Base-by-base conservation (phyloP, 164 flowering plant genomes). In the Litsea cubeba region DNA sequence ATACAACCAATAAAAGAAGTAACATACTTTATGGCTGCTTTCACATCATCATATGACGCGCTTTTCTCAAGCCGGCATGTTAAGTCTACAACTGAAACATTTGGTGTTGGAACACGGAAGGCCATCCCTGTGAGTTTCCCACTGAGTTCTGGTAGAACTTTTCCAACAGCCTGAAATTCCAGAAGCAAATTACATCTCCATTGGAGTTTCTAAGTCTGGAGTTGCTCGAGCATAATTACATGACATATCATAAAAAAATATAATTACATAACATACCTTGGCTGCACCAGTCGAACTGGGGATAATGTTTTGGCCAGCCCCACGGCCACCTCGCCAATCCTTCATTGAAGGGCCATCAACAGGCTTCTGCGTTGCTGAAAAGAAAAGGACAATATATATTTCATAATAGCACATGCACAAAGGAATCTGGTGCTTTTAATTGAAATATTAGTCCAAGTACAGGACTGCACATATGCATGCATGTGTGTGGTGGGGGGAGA, bases 201-300 rank as follows among this genome's bases (percentile, higher is more conserved):
- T 28, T 30, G 46, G 23, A 22, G 22, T 46, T 28, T 26, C 65
- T 72, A 68, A 50, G 63, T 24, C 22, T 60, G 71, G 57, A 54
- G 26, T n/a, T 30, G 28, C 68, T 14, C 65, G 7, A 35, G 22
- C 18, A 2, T 18, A 71, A 32, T 46, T 22, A 60, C n/a, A 35
- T 25, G 17, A 17, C 57, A 46, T 81, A 92, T 30, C 35, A 30
- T 30, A 30, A 30, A 30, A 30, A 30, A n/a, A 30, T 30, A 30
- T 2, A 71, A 32, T 46, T 22, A 60, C n/a, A 35, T 25, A 12
- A 17, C 62, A 46, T 81, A 92, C 99, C 97, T 95, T 95, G 62
- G 99, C 99, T 71, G 99, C 98, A 79, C 99, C 98, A 76, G 99
- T 95, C 12, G 99, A 93, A 84, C 99, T 95, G 22, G 99, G 99